Percentiles rank a stretch among this genome's conserved stretches.
Evolutionary conservation across 257 asterid species (phyloP).

Genomic region (Petunia secreta): DNA sequence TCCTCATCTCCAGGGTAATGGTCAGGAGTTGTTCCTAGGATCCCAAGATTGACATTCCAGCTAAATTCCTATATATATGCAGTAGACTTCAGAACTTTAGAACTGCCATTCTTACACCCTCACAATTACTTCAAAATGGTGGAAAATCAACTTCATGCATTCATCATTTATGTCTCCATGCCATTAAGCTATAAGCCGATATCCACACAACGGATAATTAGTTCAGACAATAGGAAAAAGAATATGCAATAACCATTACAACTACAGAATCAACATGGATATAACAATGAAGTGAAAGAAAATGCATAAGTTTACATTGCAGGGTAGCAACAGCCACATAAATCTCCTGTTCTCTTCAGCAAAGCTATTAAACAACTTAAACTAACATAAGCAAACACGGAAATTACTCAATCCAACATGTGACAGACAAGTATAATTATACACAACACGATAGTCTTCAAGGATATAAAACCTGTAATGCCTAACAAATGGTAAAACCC

Average conservation of each 20-base stretch:
- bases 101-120: background rate
- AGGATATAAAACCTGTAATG: constrained; percentile 16
- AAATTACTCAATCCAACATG: constrained; percentile 5
- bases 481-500: constrained; percentile 4
- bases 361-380: constrained; percentile 6
- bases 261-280: background rate
- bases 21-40: too few species aligned
- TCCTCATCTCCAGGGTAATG: too few species aligned
- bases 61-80: too few species aligned
- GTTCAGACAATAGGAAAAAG: background rate
- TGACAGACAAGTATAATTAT: background rate
- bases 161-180: background rate
- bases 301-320: background rate
- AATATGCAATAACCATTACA: background rate
- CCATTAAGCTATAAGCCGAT: background rate
- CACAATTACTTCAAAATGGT: background rate
- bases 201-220: background rate
- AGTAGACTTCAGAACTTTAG: background rate
- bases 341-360: constrained; percentile 3
- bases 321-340: background rate
- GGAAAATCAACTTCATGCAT: background rate
- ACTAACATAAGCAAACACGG: background rate
- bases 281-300: background rate
- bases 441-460: background rate
- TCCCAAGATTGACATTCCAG: background rate